These are phyloP conservation scores for Gaertneriomyces semiglobifer DNA, from an alignment of 192 early-diverging fungal genomes.

Conservation along the genomic window DNA sequence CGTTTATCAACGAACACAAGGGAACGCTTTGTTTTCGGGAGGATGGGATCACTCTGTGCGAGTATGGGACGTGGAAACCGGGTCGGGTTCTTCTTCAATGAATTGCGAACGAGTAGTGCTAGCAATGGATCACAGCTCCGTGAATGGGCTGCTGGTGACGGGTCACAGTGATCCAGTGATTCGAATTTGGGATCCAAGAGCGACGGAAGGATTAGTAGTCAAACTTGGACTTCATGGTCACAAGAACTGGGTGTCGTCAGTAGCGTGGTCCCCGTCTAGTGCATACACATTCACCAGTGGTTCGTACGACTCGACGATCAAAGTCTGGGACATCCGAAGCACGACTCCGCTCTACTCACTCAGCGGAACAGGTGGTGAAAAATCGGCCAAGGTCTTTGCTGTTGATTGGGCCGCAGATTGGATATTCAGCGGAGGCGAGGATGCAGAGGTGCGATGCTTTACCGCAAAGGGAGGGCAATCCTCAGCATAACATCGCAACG, in stretches of 20 bases:
- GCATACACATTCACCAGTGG: conserved; percentile 73
- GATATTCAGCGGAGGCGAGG: conserved; percentile 76
- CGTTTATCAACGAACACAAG: conserved; percentile 48
- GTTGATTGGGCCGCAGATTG: conserved; percentile 66
- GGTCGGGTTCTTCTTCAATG: conserved; percentile 71
- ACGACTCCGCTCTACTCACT: conserved; percentile 80
- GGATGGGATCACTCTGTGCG: conserved; percentile 93
- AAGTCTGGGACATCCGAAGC: conserved; percentile 94
- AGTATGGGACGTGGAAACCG: conserved; percentile 77
- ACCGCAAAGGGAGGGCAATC: neutral
- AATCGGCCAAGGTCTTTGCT: conserved; percentile 62
- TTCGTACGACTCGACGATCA: conserved; percentile 83
- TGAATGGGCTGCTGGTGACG: conserved; percentile 72
- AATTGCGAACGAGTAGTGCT: conserved; percentile 84
- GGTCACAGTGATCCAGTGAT: conserved; percentile 82
- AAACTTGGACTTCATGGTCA: conserved; percentile 76
- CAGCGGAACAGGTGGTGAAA: conserved; percentile 35
- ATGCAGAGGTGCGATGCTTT: conserved; percentile 52
- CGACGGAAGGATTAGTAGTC: conserved; percentile 68
- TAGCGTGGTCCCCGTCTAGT: conserved; percentile 78
- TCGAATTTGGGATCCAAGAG: conserved; percentile 88
- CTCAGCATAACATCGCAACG: no score
- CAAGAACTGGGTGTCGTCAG: conserved; percentile 76
- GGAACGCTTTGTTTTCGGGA: conserved; percentile 72
- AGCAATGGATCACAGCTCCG: conserved; percentile 66